phyloP scores from a whole-genome alignment of 176 grass and related monocot species.

The Oryza australiensis region DNA sequence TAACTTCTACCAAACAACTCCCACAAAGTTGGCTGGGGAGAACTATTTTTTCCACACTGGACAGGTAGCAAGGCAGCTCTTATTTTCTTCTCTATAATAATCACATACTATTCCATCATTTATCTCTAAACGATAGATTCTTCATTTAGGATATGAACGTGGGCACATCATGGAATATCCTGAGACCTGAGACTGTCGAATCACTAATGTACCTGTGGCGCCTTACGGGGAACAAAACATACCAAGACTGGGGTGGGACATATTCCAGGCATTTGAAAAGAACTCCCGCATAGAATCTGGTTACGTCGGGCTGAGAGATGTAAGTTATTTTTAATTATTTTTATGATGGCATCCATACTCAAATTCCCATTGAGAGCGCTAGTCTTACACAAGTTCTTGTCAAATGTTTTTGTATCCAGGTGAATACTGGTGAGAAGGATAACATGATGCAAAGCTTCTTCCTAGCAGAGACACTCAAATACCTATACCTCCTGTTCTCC shows the following conservation, averaged over 20 bases:
- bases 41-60: slow-evolving; percentile 83
- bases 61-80: slow-evolving; percentile 49
- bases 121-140: slow-evolving; percentile 29
- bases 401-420: slow-evolving; percentile 45
- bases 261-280: slow-evolving; percentile 99
- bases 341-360: slow-evolving; percentile 5
- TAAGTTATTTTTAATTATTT: slow-evolving; percentile 37
- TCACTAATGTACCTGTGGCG: slow-evolving; percentile 97
- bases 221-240: slow-evolving; percentile 93
- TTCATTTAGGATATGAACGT: slow-evolving; percentile 80
- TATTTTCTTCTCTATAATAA: slow-evolving; percentile 23
- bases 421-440: slow-evolving; percentile 89
- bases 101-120: background rate
- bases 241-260: slow-evolving; percentile 99
- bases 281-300: slow-evolving; percentile 89
- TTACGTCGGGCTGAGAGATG: slow-evolving; percentile 93
- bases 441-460: slow-evolving; percentile 99
- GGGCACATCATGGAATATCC: slow-evolving; percentile 99
- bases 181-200: slow-evolving; percentile 97
- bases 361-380: background rate
- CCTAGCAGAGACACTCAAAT: slow-evolving; percentile 92
- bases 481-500: slow-evolving; percentile 96
- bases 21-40: slow-evolving; percentile 94
- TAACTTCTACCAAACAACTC: slow-evolving; percentile 97
- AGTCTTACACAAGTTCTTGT: slow-evolving; percentile 2